Evolutionary conservation across 129 eudicot species (phyloP), one percentile per base, ranked within the genome.

Genomic region (Sambucus nigra): DNA sequence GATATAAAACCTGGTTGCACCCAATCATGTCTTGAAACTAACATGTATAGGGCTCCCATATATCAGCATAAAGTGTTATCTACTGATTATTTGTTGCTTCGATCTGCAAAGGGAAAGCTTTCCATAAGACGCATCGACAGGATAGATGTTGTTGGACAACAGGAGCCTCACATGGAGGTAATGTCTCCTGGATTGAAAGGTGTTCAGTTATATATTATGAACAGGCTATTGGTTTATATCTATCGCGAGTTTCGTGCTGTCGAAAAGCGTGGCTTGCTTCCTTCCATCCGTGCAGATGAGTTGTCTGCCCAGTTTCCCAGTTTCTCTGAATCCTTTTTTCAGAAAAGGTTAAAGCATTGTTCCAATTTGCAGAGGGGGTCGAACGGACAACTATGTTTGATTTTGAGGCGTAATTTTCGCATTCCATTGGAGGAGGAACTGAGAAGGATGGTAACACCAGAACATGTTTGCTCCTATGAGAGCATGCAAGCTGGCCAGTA

Each of bases 121-220:
- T 85, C 98, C 24, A 73, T 91, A 52, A 68, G 98, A 65, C 94
- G 98, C 67, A 91, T 91, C 45, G 95, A 91, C 65, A 86, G 86
- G 56, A 69, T 85, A 57, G 76, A 81, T 65, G 98, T 82, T 69
- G 98, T 77, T 68, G 98, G 95, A 50, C 98, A 91, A 61, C 98
- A 91, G 98, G 95, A 85, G 75, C 98, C 98, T 62, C 95, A 85
- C 72, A 74, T 85, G 68, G 98, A 91, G 76, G 95, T 91, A 29
- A 82, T 91, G 88, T 69, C 95, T 19, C 98, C 95, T 49, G 80
- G 72, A 18, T 74, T 95, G 13, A 91, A 91, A 72, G 59, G 51
- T 55, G 78, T 86, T 45, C 98, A 91, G 77, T 69, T 18, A 18
- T 91, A 76, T 63, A 74, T 69, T 12, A 79, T 79, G 89, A 85